Base-by-base conservation (phyloP, 2,329 filamentous ascomycete genomes). In the Fusarium chaquense region DNA sequence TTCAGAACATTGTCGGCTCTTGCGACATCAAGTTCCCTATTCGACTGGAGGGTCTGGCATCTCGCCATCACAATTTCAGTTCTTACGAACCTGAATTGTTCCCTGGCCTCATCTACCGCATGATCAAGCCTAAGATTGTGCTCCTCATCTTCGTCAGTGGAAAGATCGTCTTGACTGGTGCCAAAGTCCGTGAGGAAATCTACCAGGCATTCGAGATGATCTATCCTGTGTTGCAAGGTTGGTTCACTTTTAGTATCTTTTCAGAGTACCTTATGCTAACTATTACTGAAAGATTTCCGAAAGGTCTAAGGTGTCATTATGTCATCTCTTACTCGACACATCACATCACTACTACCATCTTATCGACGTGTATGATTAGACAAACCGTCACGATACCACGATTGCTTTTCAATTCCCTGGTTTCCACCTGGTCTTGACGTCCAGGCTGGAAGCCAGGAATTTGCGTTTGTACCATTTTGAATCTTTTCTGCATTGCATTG, bases 1-100 rank as follows among this genome's bases (percentile, higher is more conserved):
- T 99, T 77, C 94, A 98, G 86, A 99, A 99, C 83, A 98, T 99
- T 71, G 96, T 99, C 73, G 96, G 96, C 71, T 97, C 94, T 65
- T 98, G 95, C 82, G 96, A 99, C 80, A 98, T 99, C 87, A 98
- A 98, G 87, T 99, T 99, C 84, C 96, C 96, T 56, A 98, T 99
- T 75, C 93, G 96, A 73, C 87, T 99, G 62, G 96, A 98, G 81
- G 96, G 96, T 83, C 85, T 99, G 79, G 96, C 96, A 18, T 96
- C 92, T 74, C 93, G 94, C 83, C 96, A 99, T 87, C 95, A 98
- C 87, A 97, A 97, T 84, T 99, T 98, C 89, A 97, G 93, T 83
- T 98, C 94, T 61, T 99, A 99, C 82, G 96, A 99, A 82, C 96
- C 96, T 73, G 96, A 99, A 80, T 82, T 99, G 80, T 99, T 98